Base-by-base conservation (phyloP, 2,329 filamentous ascomycete species). In the Fusarium brevicatenulatum region DNA sequence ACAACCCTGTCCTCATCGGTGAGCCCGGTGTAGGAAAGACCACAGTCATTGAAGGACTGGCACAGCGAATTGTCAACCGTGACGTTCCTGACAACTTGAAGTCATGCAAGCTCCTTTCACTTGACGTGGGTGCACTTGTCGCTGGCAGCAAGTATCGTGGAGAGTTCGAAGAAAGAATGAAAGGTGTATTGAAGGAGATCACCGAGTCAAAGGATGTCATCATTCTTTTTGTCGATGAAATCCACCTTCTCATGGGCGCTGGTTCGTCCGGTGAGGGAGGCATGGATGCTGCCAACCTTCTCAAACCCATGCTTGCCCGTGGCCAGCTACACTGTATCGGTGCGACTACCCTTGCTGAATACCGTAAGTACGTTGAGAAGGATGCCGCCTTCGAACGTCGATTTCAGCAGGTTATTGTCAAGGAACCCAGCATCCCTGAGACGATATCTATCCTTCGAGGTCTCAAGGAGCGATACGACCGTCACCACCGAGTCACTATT, bases 111-210 rank as follows among this genome's bases (percentile, higher is more conserved):
- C 88, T 99, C 68, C 91, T 99, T 63, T 98, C 96, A 8, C 91
- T 99, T 50, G 96, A 99, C 79, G 95, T 99, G 53, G 96, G 96
- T 77, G 93, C 95, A 30, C 87, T 99, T 64, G 95, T 99, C 72
- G 96, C 96, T 66, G 96, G 96, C 76, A 98, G 95, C 89, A 99
- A 99, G 85, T 99, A 97, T 86, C 92, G 96, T 55, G 96, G 96
- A 85, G 96, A 99, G 82, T 99, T 99, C 68, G 96, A 99, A 82
- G 96, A 99, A 87, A 91, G 96, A 77, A 98, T 99, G 95, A 99
- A 99, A 89, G 95, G 95, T 62, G 96, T 99, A 9, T 84, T 99
- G 78, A 99, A 98, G 83, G 96, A 99, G 85, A 97, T 99, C 66
- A 90, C 95, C 76, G 92, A 97, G 63, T 94, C 95, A 57, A 97